phyloP scores from a whole-genome alignment of 2,329 filamentous ascomycete species.

The Didymella exigua region DNA sequence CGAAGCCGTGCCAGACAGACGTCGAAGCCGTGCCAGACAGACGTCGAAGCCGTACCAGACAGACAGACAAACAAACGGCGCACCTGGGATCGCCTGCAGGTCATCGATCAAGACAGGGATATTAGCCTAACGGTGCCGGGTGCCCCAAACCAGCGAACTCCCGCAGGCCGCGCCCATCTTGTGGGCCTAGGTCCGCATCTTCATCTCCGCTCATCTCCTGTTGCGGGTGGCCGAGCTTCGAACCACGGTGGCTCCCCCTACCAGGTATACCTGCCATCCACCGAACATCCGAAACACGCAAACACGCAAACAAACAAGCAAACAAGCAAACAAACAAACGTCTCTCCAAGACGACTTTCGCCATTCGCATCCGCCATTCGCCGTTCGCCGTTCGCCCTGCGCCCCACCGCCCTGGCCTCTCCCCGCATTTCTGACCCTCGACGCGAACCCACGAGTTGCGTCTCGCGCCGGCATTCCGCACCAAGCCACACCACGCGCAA shows the following conservation, averaged over 20 bases:
- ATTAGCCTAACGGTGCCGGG: slow-evolving; percentile 13
- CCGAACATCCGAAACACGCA: not conserved
- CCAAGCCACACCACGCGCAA: slow-evolving; percentile 29
- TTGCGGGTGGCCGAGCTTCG: slow-evolving; percentile 18
- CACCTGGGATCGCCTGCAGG: slow-evolving; percentile 1
- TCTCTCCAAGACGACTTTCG: not conserved
- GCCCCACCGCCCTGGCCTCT: slow-evolving; percentile 6
- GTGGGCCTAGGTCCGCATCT: slow-evolving; percentile 16
- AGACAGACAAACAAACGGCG: not conserved
- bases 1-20: too few species aligned
- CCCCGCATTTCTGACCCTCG: slow-evolving; percentile 6
- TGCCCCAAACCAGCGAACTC: slow-evolving; percentile 11
- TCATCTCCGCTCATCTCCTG: slow-evolving; percentile 29
- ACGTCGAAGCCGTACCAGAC: not conserved
- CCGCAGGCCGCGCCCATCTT: slow-evolving; percentile 25
- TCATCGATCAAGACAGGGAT: slow-evolving; percentile 3
- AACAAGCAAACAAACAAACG: not conserved
- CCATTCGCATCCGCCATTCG: too few species aligned
- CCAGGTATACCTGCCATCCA: slow-evolving; percentile 10
- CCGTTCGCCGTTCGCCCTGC: not conserved
- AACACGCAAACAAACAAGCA: not conserved
- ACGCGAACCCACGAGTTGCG: slow-evolving; percentile 5
- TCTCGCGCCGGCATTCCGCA: slow-evolving; percentile 21
- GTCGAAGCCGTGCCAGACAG: too few species aligned
- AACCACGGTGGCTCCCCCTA: slow-evolving; percentile 23